Conservation (phyloP, 345 rosid genomes). For the Lenwebbia sp. region DNA sequence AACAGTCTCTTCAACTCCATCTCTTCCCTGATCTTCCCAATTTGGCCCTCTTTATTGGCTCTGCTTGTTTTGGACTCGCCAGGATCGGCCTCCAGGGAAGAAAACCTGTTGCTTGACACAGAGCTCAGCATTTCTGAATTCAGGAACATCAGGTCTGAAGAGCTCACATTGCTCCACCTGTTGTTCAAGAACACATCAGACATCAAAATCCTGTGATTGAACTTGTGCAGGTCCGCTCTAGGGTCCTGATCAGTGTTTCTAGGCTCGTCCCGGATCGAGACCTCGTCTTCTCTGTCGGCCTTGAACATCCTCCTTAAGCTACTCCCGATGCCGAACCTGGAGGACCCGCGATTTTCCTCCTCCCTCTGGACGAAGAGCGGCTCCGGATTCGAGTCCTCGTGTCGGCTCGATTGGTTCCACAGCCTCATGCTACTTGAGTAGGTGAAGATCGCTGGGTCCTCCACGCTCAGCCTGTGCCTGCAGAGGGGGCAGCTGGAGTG, state of each 20-base stretch:
- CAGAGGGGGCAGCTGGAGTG: slow-evolving; percentile 88
- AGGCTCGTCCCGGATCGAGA: background rate
- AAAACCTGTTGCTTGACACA: slow-evolving; percentile 41
- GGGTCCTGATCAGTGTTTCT: slow-evolving; percentile 4
- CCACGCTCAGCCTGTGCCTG: slow-evolving; percentile 37
- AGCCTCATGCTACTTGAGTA: slow-evolving; percentile 45
- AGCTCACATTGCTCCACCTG: slow-evolving; percentile 78
- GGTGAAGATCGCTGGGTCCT: slow-evolving; percentile 33
- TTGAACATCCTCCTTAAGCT: slow-evolving; percentile 37
- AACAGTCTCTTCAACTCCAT: slow-evolving; percentile 52
- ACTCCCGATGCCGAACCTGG: slow-evolving; percentile 55
- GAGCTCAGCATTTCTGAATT: slow-evolving; percentile 54
- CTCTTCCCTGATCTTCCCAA: slow-evolving; percentile 38
- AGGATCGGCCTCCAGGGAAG: slow-evolving; percentile 4
- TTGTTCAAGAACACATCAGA: slow-evolving; percentile 59
- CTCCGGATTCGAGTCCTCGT: slow-evolving; percentile 41
- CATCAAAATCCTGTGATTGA: slow-evolving; percentile 52
- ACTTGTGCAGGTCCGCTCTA: slow-evolving; percentile 25
- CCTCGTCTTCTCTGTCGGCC: slow-evolving; percentile 14
- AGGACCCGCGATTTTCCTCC: slow-evolving; percentile 34
- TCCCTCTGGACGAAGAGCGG: slow-evolving; percentile 42
- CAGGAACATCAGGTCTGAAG: slow-evolving; percentile 65
- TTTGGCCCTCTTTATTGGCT: slow-evolving; percentile 6
- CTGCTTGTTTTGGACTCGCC: background rate
- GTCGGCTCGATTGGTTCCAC: slow-evolving; percentile 27